A percentile compares a stretch with the other conserved stretches of the same genome.
Conservation (phyloP, 495 filamentous ascomycete genomes). For the Aspergillus bridgeri region DNA sequence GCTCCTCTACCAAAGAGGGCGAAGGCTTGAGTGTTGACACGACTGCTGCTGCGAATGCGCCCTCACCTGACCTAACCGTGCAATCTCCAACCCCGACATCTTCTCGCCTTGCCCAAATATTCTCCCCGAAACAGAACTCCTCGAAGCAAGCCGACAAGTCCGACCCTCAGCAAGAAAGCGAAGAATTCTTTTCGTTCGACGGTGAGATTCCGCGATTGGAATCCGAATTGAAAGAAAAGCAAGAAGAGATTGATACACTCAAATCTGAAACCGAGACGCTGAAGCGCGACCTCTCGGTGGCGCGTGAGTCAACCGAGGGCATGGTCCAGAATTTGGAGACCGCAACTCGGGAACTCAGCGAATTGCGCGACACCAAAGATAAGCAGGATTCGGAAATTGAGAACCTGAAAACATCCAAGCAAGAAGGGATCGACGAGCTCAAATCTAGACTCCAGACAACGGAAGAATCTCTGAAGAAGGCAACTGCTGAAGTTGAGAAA, state of each 20-base stretch:
- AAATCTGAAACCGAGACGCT: slow-evolving; percentile 58
- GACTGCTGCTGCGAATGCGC: slow-evolving; percentile 15
- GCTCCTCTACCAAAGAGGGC: slow-evolving; percentile 20
- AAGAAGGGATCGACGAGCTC: slow-evolving; percentile 39
- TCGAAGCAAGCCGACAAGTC: slow-evolving; percentile 12
- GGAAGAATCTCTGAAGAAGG: slow-evolving; percentile 45
- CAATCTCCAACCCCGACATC: slow-evolving; percentile 24
- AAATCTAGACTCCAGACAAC: slow-evolving; percentile 38
- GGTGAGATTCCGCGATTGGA: slow-evolving; percentile 68
- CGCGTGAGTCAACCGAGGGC: slow-evolving; percentile 62
- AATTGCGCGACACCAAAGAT: slow-evolving; percentile 56
- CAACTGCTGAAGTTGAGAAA: slow-evolving; percentile 45
- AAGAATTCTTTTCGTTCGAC: slow-evolving; percentile 89
- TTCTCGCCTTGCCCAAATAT: slow-evolving; percentile 1
- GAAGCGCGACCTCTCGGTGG: slow-evolving; percentile 49
- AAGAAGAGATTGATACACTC: slow-evolving; percentile 63
- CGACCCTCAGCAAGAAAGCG: slow-evolving; percentile 44
- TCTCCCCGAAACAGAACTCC: neutral
- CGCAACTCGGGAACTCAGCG: slow-evolving; percentile 55
- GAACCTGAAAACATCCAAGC: slow-evolving; percentile 26
- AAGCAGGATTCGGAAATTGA: slow-evolving; percentile 48
- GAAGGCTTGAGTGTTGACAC: slow-evolving; percentile 23
- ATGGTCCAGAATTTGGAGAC: slow-evolving; percentile 62
- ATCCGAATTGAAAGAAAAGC: slow-evolving; percentile 54
- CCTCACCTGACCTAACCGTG: slow-evolving; percentile 12